Conservation (phyloP, 2,329 filamentous ascomycete species). For the Diplodia seriata region DNA sequence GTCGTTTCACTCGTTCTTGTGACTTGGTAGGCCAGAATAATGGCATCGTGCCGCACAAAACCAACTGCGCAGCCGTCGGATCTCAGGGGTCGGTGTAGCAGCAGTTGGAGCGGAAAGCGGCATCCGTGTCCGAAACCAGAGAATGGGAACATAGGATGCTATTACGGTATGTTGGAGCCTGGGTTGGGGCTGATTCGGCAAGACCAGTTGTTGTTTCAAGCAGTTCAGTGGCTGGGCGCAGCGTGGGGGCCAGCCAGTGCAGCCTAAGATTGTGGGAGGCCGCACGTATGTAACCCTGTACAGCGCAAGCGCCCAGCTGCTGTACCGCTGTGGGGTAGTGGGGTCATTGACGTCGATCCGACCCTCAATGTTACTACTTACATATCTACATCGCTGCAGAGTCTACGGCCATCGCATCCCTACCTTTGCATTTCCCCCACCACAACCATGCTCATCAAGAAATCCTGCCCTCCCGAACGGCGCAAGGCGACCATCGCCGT, state of each 20-base stretch:
- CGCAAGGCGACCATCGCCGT: constrained; percentile 63
- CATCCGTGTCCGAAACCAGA: neutral
- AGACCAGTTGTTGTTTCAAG: neutral
- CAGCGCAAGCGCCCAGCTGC: neutral
- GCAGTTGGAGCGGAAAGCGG: neutral
- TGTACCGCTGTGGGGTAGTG: neutral
- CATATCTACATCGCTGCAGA: neutral
- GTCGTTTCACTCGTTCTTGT: neutral
- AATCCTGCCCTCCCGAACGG: neutral
- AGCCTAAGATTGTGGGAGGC: neutral
- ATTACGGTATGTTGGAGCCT: neutral
- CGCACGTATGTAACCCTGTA: too few relatives aligned
- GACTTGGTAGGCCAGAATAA: neutral
- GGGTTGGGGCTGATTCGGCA: neutral
- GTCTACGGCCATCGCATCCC: too few relatives aligned
- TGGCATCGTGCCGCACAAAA: neutral
- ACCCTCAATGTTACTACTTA: neutral
- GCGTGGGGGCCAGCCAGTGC: neutral
- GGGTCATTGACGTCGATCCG: neutral
- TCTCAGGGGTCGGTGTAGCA: neutral
- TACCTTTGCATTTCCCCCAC: neutral
- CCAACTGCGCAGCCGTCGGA: neutral
- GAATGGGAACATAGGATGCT: neutral
- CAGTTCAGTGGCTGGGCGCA: neutral
- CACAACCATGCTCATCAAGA: constrained; percentile 12